Conservation (phyloP, 305 asterid species). For the Fraxinus albicans region DNA sequence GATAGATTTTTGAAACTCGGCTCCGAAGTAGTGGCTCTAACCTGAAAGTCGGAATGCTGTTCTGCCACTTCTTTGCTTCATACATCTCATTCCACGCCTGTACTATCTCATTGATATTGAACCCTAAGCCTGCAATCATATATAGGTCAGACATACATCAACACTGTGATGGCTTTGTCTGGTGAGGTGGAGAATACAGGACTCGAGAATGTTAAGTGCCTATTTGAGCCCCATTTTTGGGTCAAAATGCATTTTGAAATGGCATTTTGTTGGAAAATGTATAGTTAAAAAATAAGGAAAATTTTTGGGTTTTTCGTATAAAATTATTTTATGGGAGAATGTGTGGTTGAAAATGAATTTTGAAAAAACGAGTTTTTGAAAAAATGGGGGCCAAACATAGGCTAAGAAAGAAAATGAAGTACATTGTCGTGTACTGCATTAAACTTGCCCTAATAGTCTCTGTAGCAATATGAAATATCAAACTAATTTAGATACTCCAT, state of each 20-base stretch:
- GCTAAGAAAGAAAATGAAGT: neutral
- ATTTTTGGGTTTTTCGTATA: no score
- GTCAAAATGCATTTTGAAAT: no score
- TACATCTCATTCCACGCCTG: constrained; percentile 96
- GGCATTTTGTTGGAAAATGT: no score
- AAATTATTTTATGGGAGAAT: no score
- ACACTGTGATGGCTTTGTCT: neutral
- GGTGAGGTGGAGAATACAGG: neutral
- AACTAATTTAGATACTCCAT: constrained; percentile 14
- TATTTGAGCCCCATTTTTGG: no score
- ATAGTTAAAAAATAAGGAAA: no score
- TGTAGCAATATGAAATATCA: neutral
- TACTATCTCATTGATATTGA: constrained; percentile 82
- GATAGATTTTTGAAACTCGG: constrained; percentile 66
- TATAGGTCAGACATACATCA: constrained; percentile 22
- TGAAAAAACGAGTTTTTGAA: no score
- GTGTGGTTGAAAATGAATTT: no score
- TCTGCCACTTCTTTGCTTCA: constrained; percentile 81
- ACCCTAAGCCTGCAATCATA: constrained; percentile 64
- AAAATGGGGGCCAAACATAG: no score
- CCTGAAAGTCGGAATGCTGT: constrained; percentile 56
- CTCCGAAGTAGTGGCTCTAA: constrained; percentile 76
- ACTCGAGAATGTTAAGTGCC: neutral
- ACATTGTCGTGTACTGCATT: neutral
- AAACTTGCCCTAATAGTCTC: constrained; percentile 5